These are phyloP conservation scores for Myriosclerotinia duriaeana DNA, from an alignment of 2,329 filamentous ascomycete species.

Conservation along the genomic window DNA sequence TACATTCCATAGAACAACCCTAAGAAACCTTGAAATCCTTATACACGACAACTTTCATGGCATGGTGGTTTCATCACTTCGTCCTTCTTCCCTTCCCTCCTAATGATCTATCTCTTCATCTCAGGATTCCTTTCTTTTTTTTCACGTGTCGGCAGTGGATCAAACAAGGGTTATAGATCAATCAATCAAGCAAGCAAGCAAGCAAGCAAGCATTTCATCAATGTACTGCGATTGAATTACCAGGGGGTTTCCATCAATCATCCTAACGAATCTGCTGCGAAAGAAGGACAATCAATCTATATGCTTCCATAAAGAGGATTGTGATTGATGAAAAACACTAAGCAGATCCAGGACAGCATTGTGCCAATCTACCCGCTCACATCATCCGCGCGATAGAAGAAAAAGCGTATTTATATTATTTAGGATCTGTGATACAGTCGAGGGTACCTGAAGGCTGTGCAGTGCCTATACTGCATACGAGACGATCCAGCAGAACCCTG, in stretches of 20 bases:
- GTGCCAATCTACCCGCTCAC: constrained; percentile 25
- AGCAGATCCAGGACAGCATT: constrained; percentile 15
- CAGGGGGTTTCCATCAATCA: background rate
- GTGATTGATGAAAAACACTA: constrained; percentile 7
- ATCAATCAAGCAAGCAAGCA: background rate
- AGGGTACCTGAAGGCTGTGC: constrained; percentile 33
- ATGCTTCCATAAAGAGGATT: constrained; percentile 10
- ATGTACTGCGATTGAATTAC: constrained; percentile 4
- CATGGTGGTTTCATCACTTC: constrained; percentile 17
- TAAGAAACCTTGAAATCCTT: constrained; percentile 5
- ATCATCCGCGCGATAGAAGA: constrained; percentile 25
- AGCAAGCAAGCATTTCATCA: background rate
- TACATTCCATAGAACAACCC: constrained; percentile 19
- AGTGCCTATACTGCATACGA: constrained; percentile 28
- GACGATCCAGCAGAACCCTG: constrained; percentile 26
- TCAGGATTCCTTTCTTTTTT: background rate
- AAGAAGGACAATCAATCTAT: constrained; percentile 9
- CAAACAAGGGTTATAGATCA: constrained; percentile 18
- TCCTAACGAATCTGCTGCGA: constrained; percentile 1
- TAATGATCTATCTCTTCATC: background rate
- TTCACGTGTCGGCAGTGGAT: constrained; percentile 9
- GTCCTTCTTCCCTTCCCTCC: background rate
- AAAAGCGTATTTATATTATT: constrained; percentile 28
- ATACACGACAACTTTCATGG: constrained; percentile 5
- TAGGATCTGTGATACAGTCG: constrained; percentile 29